A percentile compares a stretch with the other conserved stretches of the same genome.
These are phyloP conservation scores for Phytophthora fragariaefolia DNA, from an alignment of 352 stramenopile species.

Conservation along the genomic window DNA sequence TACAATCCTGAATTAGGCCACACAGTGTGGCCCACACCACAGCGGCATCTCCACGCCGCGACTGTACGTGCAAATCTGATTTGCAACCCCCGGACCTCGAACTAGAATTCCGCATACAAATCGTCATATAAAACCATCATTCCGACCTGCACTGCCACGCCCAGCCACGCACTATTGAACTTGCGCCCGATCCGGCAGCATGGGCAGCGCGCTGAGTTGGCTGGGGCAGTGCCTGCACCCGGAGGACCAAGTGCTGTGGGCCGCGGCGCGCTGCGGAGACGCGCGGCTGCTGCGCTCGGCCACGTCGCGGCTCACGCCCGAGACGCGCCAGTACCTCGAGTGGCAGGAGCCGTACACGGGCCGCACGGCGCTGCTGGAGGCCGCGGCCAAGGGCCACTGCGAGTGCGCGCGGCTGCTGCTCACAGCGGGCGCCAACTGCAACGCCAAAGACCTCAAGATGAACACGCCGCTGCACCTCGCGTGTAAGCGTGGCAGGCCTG, in stretches of 20 bases:
- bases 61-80: slow-evolving; percentile 8
- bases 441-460: slow-evolving; percentile 54
- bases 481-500: slow-evolving; percentile 47
- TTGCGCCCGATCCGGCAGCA: slow-evolving; percentile 22
- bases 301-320: slow-evolving; percentile 42
- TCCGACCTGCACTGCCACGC: slow-evolving; percentile 3
- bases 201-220: slow-evolving; percentile 60
- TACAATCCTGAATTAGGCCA: no score
- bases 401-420: slow-evolving; percentile 57
- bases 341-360: slow-evolving; percentile 61
- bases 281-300: slow-evolving; percentile 42
- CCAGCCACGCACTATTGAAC: slow-evolving; percentile 13
- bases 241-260: slow-evolving; percentile 63
- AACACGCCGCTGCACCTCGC: slow-evolving; percentile 66
- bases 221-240: slow-evolving; percentile 61
- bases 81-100: no score
- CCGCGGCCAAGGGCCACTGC: slow-evolving; percentile 45
- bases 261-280: slow-evolving; percentile 52
- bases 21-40: no score
- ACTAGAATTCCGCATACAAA: slow-evolving; percentile 20
- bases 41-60: no score
- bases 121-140: slow-evolving; percentile 29
- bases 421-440: slow-evolving; percentile 53
- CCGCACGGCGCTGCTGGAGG: slow-evolving; percentile 53
- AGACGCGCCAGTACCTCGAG: slow-evolving; percentile 56